Conservation (phyloP, 257 asterid genomes). For the Capsicum baccatum region DNA sequence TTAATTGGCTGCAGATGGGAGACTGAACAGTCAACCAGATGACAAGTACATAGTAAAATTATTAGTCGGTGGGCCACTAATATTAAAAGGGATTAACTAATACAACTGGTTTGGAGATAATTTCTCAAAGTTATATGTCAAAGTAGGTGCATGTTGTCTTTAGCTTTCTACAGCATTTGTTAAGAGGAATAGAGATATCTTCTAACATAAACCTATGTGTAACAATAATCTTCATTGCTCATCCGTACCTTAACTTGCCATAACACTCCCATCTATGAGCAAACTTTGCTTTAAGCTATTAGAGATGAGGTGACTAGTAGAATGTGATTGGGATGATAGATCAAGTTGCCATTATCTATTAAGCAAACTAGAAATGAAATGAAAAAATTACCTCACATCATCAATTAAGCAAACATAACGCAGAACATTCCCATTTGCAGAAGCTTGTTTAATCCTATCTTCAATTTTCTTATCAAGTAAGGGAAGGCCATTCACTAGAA, state of each 20-base stretch:
- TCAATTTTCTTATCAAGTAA: constrained; percentile 67
- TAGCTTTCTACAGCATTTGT: not conserved
- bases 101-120: not conserved
- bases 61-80: not conserved
- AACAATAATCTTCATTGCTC: not conserved
- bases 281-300: not conserved
- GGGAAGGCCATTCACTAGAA: constrained; percentile 75
- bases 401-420: constrained; percentile 89
- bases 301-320: not conserved
- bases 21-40: not conserved
- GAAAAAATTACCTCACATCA: constrained; percentile 59
- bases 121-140: not conserved
- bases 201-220: not conserved
- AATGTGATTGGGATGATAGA: not conserved
- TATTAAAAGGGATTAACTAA: not conserved
- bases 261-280: not conserved
- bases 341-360: not conserved
- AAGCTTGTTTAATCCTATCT: constrained; percentile 60
- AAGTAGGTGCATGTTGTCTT: not conserved
- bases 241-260: not conserved
- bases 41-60: not conserved
- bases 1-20: not conserved
- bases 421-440: constrained; percentile 80
- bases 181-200: not conserved
- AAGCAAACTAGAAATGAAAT: not conserved